phyloP scores from a whole-genome alignment of 163 green algal species.

The Scenedesmus sp. region DNA sequence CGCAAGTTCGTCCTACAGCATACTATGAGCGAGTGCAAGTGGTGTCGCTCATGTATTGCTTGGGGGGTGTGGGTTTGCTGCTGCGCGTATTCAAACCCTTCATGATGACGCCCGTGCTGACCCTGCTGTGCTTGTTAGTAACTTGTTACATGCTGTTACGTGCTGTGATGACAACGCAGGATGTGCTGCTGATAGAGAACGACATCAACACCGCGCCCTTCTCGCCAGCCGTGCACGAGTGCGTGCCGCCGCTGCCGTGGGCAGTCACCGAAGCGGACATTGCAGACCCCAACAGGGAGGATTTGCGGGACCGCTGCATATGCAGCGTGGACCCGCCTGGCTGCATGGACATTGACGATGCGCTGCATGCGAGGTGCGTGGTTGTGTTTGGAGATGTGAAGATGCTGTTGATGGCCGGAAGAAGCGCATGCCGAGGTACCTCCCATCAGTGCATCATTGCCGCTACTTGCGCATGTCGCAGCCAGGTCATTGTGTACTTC shows the following conservation, averaged over 20 bases:
- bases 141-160: not conserved
- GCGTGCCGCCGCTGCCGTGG: slow-evolving; percentile 96
- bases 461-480: too few relatives aligned
- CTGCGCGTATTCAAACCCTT: not conserved
- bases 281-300: slow-evolving; percentile 70
- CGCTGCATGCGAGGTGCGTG: slow-evolving; percentile 87
- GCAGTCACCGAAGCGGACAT: slow-evolving; percentile 73
- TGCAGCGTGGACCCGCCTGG: slow-evolving; percentile 96
- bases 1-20: not conserved
- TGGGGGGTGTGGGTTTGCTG: not conserved
- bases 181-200: slow-evolving; percentile 96
- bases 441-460: too few relatives aligned
- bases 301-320: slow-evolving; percentile 87
- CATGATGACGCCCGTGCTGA: not conserved
- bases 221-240: slow-evolving; percentile 92
- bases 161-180: slow-evolving; percentile 42
- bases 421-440: too few relatives aligned
- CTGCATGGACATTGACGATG: slow-evolving; percentile 99
- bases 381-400: not conserved
- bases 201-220: slow-evolving; percentile 98
- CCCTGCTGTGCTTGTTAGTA: not conserved
- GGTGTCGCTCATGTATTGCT: not conserved
- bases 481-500: too few relatives aligned
- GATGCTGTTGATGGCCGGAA: too few relatives aligned
- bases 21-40: not conserved